Conservation (phyloP, 2,329 filamentous ascomycete genomes). For the Diaporthe sp. region DNA sequence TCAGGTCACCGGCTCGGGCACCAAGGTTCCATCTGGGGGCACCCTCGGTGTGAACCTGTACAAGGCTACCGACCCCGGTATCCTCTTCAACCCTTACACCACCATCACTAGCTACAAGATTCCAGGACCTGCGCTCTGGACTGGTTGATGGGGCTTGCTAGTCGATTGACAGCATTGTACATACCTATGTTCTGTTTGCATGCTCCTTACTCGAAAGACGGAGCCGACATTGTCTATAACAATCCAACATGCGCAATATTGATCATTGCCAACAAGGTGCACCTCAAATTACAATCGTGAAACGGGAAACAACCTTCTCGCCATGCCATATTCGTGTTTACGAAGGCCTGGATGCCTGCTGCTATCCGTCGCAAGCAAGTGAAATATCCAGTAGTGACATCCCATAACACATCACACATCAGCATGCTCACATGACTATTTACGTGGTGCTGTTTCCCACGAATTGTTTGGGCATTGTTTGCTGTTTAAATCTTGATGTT, state of each 20-base stretch:
- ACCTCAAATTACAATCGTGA: neutral
- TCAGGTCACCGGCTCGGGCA: conserved; percentile 50
- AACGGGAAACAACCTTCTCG: neutral
- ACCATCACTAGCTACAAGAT: conserved; percentile 40
- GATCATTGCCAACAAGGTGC: neutral
- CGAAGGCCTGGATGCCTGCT: too few species aligned
- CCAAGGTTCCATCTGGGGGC: conserved; percentile 41
- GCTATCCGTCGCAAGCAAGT: neutral
- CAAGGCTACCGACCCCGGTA: conserved; percentile 40
- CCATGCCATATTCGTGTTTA: neutral
- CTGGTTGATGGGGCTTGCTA: neutral
- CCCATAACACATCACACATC: neutral
- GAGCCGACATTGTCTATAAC: conserved; percentile 33
- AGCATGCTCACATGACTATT: neutral
- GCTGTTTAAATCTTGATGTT: neutral
- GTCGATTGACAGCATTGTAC: neutral
- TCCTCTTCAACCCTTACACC: conserved; percentile 43
- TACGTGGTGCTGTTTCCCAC: neutral
- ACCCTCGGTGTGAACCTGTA: conserved; percentile 42
- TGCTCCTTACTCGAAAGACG: neutral
- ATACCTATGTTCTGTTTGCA: neutral
- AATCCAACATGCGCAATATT: neutral
- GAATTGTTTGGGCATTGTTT: neutral
- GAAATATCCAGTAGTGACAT: neutral
- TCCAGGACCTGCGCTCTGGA: conserved; percentile 42